Evolutionary conservation across 2,329 filamentous ascomycete genomes (phyloP), one percentile per base, ranked within the genome.

Genomic region (Lasiodiplodia gonubiensis): DNA sequence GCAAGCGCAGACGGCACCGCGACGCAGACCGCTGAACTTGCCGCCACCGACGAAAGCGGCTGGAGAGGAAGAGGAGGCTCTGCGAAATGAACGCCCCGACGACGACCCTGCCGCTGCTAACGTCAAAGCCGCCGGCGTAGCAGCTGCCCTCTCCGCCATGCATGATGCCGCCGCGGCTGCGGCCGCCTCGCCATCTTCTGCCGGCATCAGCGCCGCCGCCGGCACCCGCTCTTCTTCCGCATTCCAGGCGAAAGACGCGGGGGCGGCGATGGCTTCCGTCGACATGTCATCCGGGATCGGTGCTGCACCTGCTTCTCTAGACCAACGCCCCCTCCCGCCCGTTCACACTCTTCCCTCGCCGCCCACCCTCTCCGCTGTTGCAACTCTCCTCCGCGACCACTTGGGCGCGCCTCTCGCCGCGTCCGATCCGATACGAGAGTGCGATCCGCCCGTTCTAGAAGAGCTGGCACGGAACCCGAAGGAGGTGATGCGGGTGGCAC

Each of bases 401-500:
- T 23, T 37, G 7, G 42, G 48, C 4, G 35, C 48, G 4, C 64
- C 48, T 64, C 68, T 55, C 35, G 49, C 18, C 0, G n/a, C 21
- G 11, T 53, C 67, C 39, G 75, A 77, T 53, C 30, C 71, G 4
- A 80, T 84, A 18, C 71, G 75, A 33, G 72, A 74, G 46, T 84
- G 82, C 70, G 82, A 83, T 25, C 68, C 74, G 39, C 77, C 81
- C 5, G 74, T 78, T 4, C 71, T 83, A 8, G 64, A 63, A 37
- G 12, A 27, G 12, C 53, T 66, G 11, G 21, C 33, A 21, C 5
- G 12, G 25, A 14, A n/a, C n/a, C 14, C 74, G 78, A 14, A 78
- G 82, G 6, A 75, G 85, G 42, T 86, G 90, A 78, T 88, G 5
- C 80, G 82, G 8, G 78, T 91, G 16, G 86, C 90, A 0, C 88